Evolutionary conservation across 768 basidiomycete species (phyloP).

Genomic region (Suillus bovinus): DNA sequence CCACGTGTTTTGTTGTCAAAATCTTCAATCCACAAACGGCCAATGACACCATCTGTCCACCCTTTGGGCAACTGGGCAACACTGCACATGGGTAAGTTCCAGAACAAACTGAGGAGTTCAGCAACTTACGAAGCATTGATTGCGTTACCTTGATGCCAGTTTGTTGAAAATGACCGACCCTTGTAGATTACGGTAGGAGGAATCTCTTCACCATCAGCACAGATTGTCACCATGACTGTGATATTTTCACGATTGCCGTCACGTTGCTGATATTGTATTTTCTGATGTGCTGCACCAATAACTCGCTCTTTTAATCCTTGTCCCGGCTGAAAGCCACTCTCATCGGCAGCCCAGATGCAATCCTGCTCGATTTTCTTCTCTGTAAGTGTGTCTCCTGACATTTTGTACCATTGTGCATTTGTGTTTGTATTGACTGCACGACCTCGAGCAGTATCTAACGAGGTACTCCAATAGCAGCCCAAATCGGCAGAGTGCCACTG

Average conservation of each 20-base stretch:
- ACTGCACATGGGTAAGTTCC: slow-evolving; percentile 7
- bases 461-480: not conserved
- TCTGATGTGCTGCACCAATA: slow-evolving; percentile 2
- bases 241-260: slow-evolving; percentile 23
- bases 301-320: slow-evolving; percentile 6
- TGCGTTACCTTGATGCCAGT: slow-evolving; percentile 16
- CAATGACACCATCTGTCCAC: slow-evolving; percentile 30
- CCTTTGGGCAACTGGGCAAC: slow-evolving; percentile 19
- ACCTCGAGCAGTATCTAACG: slow-evolving; percentile 6
- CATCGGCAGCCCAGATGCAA: slow-evolving; percentile 15
- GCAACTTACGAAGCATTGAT: not conserved
- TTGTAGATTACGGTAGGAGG: slow-evolving; percentile 17
- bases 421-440: slow-evolving; percentile 10
- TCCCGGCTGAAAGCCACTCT: slow-evolving; percentile 13
- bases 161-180: slow-evolving; percentile 12
- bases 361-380: not conserved
- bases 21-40: slow-evolving; percentile 24
- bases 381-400: not conserved
- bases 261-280: slow-evolving; percentile 14
- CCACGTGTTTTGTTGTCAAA: slow-evolving; percentile 31
- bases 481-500: slow-evolving; percentile 24
- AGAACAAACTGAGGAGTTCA: no score
- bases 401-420: not conserved
- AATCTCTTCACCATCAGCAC: slow-evolving; percentile 22
- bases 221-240: slow-evolving; percentile 24